Base-by-base conservation (phyloP, 2,329 filamentous ascomycete genomes). In the Pseudohalonectria lignicola region DNA sequence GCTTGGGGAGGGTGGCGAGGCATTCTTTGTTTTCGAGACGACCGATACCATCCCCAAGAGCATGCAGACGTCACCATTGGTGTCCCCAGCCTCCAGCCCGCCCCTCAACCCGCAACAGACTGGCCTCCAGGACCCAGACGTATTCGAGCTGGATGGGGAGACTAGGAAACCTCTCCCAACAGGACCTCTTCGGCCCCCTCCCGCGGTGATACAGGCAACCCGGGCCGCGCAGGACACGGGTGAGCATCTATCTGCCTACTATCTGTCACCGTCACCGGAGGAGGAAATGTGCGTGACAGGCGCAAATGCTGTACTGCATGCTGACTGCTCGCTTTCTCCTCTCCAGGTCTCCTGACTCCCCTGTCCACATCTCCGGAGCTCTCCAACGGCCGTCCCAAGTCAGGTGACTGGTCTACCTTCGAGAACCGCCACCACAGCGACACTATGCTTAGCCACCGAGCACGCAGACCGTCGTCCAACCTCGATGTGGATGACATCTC, bases 1-100 rank as follows among this genome's bases (percentile, higher is more conserved):
- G 64, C 73, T 98, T 16, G 92, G 92, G 32, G 92, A 98, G 57
- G 92, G 86, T 37, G 92, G 92, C 47, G 92, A 98, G 65, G 92
- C 92, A 19, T 98, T 98, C 64, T 98, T 98, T 60, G 87, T 98
- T 46, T 96, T 98, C 53, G 87, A 96, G 64, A 98, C 92, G 8
- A 82, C 81, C 38, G 86, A 90, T 49, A 82, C 78, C 51, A 92
- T 98, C 42, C 92, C 92, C n/a, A 82, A 85, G 57, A 86, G 83
- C 40, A 66, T 96, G 54, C 92, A 96, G 63, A 98, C 92, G 1
- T 96, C 90, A 34, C 92, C 92, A 25, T 68, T 96, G 37, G 84
- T 93, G 37, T 95, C 88, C 18, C 92, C 92, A 5, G 82, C 78
- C n/a, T 75, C 76, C 39, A 95, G 88, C 53, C 92, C 92, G 16